Conservation (phyloP, 2,329 filamentous ascomycete species). For the Trichoderma afroharzianum region DNA sequence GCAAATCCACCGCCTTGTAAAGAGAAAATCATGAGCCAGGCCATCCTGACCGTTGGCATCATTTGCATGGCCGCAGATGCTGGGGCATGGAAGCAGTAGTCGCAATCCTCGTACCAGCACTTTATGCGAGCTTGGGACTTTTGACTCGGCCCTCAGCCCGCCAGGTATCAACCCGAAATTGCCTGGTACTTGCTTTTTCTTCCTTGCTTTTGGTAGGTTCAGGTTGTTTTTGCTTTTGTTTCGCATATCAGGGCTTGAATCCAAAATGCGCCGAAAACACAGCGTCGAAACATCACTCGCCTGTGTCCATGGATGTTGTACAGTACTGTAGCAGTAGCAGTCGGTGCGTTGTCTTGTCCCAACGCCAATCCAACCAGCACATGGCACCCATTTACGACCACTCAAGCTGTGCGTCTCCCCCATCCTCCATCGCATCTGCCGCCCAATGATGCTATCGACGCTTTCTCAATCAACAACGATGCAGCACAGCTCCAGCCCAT, state of each 20-base stretch:
- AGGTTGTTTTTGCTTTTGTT: not conserved
- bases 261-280: not conserved
- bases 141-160: constrained; percentile 1
- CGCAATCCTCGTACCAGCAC: not conserved
- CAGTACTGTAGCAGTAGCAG: not conserved
- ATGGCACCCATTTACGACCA: not conserved
- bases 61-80: not conserved
- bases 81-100: not conserved
- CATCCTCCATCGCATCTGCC: not conserved
- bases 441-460: constrained; percentile 1
- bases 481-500: constrained; percentile 14
- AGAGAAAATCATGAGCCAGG: not conserved
- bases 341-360: not conserved
- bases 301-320: not conserved
- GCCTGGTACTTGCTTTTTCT: not conserved
- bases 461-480: not conserved
- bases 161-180: constrained; percentile 7
- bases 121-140: not conserved
- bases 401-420: not conserved
- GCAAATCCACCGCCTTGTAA: not conserved
- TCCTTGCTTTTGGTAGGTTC: not conserved
- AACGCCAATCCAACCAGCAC: not conserved
- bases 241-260: not conserved
- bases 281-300: not conserved
- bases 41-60: not conserved